phyloP scores from a whole-genome alignment of 768 basidiomycete species.

The Daedaleopsis sinensis region DNA sequence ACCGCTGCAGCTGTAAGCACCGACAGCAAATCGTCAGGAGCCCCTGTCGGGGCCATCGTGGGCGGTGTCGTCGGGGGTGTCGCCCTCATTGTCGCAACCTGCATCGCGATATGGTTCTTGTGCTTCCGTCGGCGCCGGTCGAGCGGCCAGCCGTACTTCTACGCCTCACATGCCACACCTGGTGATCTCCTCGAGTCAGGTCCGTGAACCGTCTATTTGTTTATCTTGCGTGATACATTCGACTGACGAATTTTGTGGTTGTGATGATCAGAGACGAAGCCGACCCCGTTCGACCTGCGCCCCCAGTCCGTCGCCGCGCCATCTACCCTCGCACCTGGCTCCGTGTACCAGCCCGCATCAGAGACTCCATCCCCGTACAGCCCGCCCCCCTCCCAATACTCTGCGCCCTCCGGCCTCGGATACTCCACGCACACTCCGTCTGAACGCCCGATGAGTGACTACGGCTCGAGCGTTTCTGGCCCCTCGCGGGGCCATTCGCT shows the following conservation, averaged over 20 bases:
- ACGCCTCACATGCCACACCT: constrained; percentile 5
- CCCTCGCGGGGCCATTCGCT: constrained; percentile 5
- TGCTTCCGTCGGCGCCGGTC: constrained; percentile 12
- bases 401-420: neutral
- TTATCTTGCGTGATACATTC: neutral
- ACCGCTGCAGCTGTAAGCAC: neutral
- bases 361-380: constrained; percentile 1
- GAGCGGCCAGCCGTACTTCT: constrained; percentile 12
- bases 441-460: constrained; percentile 14
- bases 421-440: constrained; percentile 3
- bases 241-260: too few species aligned
- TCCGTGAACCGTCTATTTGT: neutral
- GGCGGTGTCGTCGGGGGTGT: constrained; percentile 23
- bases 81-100: constrained; percentile 9
- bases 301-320: neutral
- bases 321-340: neutral
- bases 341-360: neutral
- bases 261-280: constrained; percentile 6
- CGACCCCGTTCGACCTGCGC: constrained; percentile 5
- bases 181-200: constrained; percentile 9
- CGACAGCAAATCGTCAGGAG: neutral
- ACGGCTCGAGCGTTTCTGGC: constrained; percentile 2
- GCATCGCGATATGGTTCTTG: constrained; percentile 11
- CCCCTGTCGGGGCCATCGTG: constrained; percentile 20
- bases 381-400: constrained; percentile 1